These are phyloP conservation scores for Ogataea chonburiensis DNA, from an alignment of 805 yeast genomes.

Conservation along the genomic window DNA sequence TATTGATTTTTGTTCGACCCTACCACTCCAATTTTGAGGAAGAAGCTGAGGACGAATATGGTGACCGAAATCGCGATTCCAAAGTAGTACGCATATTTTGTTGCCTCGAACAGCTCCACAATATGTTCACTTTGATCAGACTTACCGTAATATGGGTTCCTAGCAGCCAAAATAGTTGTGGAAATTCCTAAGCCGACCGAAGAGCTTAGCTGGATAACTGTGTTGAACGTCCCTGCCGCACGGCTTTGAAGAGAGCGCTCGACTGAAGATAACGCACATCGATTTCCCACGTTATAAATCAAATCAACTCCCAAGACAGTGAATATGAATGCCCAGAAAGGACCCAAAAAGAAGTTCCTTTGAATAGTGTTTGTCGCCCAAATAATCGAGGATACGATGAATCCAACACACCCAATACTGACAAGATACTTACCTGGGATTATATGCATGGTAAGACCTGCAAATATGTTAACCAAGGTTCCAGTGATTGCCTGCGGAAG, in stretches of 20 bases:
- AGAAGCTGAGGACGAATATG: slow-evolving; percentile 32
- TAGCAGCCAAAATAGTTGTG: slow-evolving; percentile 38
- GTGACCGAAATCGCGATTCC: slow-evolving; percentile 37
- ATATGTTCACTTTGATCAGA: slow-evolving; percentile 24
- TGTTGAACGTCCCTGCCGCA: slow-evolving; percentile 50
- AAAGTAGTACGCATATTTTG: slow-evolving; percentile 39
- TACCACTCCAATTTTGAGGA: slow-evolving; percentile 38
- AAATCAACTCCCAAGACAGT: slow-evolving; percentile 49
- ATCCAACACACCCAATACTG: slow-evolving; percentile 36
- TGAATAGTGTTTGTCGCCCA: slow-evolving; percentile 42
- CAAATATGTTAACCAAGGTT: slow-evolving; percentile 41
- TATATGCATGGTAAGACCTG: slow-evolving; percentile 44
- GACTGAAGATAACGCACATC: slow-evolving; percentile 43
- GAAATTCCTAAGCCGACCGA: slow-evolving; percentile 44
- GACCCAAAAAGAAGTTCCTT: slow-evolving; percentile 43
- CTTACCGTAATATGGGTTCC: slow-evolving; percentile 33
- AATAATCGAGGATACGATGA: slow-evolving; percentile 36
- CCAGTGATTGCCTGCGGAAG: slow-evolving; percentile 46
- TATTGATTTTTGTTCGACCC: slow-evolving; percentile 22
- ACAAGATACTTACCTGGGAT: slow-evolving; percentile 42
- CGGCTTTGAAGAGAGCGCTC: slow-evolving; percentile 39
- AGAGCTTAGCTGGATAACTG: slow-evolving; percentile 40
- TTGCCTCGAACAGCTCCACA: slow-evolving; percentile 32
- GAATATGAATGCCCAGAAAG: slow-evolving; percentile 43
- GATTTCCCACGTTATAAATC: slow-evolving; percentile 44